These are phyloP conservation scores for Ailanthus altissimus DNA, from an alignment of 345 rosid species.

Conservation along the genomic window DNA sequence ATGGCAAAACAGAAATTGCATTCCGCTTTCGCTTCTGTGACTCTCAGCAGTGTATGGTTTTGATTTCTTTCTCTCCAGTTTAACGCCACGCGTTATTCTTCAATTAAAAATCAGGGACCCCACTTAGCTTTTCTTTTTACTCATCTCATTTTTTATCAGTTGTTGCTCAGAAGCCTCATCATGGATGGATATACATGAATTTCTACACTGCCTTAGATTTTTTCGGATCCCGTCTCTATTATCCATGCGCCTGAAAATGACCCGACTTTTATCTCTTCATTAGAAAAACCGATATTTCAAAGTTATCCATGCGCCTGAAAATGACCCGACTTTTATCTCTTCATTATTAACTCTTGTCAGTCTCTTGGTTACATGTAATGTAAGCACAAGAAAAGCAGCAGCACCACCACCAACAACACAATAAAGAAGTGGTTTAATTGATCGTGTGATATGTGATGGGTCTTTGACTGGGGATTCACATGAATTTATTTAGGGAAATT, in stretches of 20 bases:
- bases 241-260: background rate
- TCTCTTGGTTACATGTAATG: too few species aligned
- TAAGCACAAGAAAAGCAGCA: too few species aligned
- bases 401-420: too few species aligned
- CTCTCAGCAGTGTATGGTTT: slow-evolving; percentile 34
- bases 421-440: too few species aligned
- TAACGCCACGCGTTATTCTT: slow-evolving; percentile 26
- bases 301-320: background rate
- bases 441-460: too few species aligned
- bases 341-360: background rate
- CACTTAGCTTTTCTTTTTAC: slow-evolving; percentile 1
- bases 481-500: too few species aligned
- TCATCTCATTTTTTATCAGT: slow-evolving; percentile 10
- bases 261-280: background rate
- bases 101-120: slow-evolving; percentile 23
- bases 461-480: too few species aligned
- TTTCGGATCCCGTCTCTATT: background rate
- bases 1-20: background rate
- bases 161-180: slow-evolving; percentile 3
- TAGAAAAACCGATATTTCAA: background rate
- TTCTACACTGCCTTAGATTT: background rate
- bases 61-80: background rate
- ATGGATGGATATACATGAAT: slow-evolving; percentile 10
- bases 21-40: too few species aligned
- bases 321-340: background rate